Evolutionary conservation across 768 basidiomycete genomes (phyloP), one percentile per base, ranked within the genome.

Genomic region (Suillus alpinus): DNA sequence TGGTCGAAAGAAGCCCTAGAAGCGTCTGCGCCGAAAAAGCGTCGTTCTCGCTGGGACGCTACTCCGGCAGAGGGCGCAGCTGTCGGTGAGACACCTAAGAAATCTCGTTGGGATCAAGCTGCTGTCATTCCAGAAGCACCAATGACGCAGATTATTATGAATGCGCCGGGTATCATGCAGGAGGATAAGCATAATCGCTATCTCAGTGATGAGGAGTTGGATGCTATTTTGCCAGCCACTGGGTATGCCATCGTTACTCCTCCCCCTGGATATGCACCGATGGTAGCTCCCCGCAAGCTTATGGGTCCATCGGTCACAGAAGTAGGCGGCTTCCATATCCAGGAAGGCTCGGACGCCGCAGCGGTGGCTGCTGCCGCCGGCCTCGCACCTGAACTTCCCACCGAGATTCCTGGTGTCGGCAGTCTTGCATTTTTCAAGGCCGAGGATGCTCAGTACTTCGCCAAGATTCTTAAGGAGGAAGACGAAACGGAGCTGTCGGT

Each of bases 151-250:
- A 93, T 93, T 53, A 92, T 93, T 71, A 93, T 93, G 91, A 92
- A 92, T 65, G 87, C 89, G 0, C 92, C 91, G 2, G 80, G 83
- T 58, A 83, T 91, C 65, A 81, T 91, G 78, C 91, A 94, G 63
- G 93, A 94, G 66, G 94, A 98, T 78, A 95, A 95, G 68, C 92
- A 97, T 71, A 97, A 97, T 69, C 85, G 95, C n/a, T 95, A 92
- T 68, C 86, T 98, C 49, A 86, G 92, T 8, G 96, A 98, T 73
- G 95, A 98, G 74, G 97, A 98, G 77, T 86, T 98, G 57, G 92
- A 98, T 66, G 86, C 87, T 14, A 81, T 98, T 62, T 86, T 98
- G 43, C 97, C 97, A 40, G 72, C 84, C 9, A 79, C 85, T 58
- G 97, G 97, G 51, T 99, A 98, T 73, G 83, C 83, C 62, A 91